phyloP scores from a whole-genome alignment of 129 eudicot species.

The Erigeron canadensis region DNA sequence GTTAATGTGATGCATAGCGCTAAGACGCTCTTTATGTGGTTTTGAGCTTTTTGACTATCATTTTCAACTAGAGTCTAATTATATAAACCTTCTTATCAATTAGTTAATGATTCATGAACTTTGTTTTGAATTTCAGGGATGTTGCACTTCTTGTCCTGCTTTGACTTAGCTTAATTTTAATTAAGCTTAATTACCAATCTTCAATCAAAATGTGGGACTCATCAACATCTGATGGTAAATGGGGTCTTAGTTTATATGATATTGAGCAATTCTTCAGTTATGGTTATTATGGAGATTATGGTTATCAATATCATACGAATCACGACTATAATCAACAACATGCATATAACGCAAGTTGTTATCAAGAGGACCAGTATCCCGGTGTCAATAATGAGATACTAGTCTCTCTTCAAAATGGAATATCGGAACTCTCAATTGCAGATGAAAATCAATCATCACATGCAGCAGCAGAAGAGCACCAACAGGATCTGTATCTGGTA shows the following conservation, averaged over 20 bases:
- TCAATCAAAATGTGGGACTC: slow-evolving; percentile 33
- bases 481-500: background rate
- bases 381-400: slow-evolving; percentile 23
- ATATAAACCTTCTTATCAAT: too few relatives aligned
- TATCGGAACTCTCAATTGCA: slow-evolving; percentile 43
- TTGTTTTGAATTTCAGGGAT: too few relatives aligned
- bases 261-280: slow-evolving; percentile 46
- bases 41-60: too few relatives aligned
- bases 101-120: too few relatives aligned
- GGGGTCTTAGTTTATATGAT: slow-evolving; percentile 47
- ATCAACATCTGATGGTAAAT: slow-evolving; percentile 45
- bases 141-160: too few relatives aligned
- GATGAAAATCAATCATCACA: slow-evolving; percentile 30
- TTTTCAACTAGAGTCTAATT: too few relatives aligned
- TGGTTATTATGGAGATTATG: slow-evolving; percentile 51
- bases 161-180: too few relatives aligned
- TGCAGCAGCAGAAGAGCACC: slow-evolving; percentile 3
- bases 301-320: slow-evolving; percentile 42
- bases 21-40: too few relatives aligned
- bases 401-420: slow-evolving; percentile 58
- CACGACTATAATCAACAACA: slow-evolving; percentile 29
- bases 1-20: too few relatives aligned
- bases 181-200: background rate
- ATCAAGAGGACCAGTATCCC: slow-evolving; percentile 21
- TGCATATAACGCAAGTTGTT: slow-evolving; percentile 23